Base-by-base conservation (phyloP, 805 yeast genomes). In the Monosporozyma solicola region DNA sequence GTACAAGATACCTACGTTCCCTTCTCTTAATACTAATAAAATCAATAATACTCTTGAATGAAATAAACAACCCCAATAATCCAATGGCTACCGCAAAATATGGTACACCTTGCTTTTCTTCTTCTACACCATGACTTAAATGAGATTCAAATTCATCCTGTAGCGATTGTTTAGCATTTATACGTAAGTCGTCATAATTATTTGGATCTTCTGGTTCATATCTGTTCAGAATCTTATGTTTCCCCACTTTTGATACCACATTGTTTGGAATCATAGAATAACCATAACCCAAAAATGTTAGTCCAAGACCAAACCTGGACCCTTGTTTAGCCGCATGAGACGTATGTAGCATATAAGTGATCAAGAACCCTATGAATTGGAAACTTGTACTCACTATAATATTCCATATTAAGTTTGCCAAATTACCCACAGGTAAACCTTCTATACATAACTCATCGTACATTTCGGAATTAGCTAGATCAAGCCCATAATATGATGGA, bases 301-400 rank as follows among this genome's bases (percentile, higher is more conserved):
- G 65, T 2, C 98, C 98, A 53, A 94, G 72, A 0, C 99, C 99
- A 20, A 92, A 86, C 56, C 96, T 75, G 1, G 97, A 85, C 2
- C 99, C 99, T 63, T 91, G 91, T 65, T 88, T 89, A 3, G 97
- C 96, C 5, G 98, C 97, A 66, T 94, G 99, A 2, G 97, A 87
- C 0, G 98, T 92, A 69, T 94, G 98, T 52, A 94, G 74, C 47
- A 92, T 72, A 65, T 91, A 94, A 7, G 98, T 91, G 52, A 92
- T 75, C 44, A 94, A 75, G 70, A 94, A 94, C 3, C 99, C 99
- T 33, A 92, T 85, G 66, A 87, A 87, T 69, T 92, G 97, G 74
- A 94, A 94, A 43, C 95, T 85, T n/a, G 88, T 78, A 25, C 96
- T 83, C 2, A 94, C 95, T 59, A 89, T 76, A 59, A 83, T 76